Evolutionary conservation across 2,329 filamentous ascomycete species (phyloP).

Genomic region (Calonectria honghensis): DNA sequence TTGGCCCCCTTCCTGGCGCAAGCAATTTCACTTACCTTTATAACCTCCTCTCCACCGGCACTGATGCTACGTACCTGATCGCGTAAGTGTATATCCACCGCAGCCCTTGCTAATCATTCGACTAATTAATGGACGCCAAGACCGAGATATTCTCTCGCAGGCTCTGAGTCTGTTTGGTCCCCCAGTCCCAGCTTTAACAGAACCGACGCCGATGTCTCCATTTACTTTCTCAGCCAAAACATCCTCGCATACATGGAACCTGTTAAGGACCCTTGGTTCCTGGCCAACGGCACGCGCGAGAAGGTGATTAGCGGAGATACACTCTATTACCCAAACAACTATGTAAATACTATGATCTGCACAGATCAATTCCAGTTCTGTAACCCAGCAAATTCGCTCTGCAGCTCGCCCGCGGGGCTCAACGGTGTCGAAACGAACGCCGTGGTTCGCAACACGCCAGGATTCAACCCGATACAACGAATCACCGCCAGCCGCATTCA

Average conservation of each 20-base stretch:
- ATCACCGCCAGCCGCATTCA: conserved; percentile 5
- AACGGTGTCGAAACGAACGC: neutral
- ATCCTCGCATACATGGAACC: conserved; percentile 11
- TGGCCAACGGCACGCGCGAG: neutral
- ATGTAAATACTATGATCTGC: conserved; percentile 9
- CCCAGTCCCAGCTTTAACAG: conserved; percentile 1
- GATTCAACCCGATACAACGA: neutral
- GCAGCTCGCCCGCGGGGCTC: neutral
- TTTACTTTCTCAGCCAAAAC: conserved; percentile 19
- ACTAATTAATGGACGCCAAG: neutral
- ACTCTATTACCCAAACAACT: conserved; percentile 7
- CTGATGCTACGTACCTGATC: neutral
- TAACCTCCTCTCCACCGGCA: neutral
- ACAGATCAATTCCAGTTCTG: conserved; percentile 12
- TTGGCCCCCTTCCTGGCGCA: neutral
- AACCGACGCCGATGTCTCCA: conserved; percentile 7
- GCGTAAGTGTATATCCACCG: neutral
- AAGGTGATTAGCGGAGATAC: neutral
- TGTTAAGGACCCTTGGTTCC: conserved; percentile 15
- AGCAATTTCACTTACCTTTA: conserved; percentile 3
- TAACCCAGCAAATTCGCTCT: conserved; percentile 3
- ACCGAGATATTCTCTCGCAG: neutral
- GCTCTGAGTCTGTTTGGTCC: neutral
- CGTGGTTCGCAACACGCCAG: neutral
- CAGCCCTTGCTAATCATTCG: neutral